These are phyloP conservation scores for Aleurites moluccanus DNA, from an alignment of 441 rosid genomes.

Conservation along the genomic window DNA sequence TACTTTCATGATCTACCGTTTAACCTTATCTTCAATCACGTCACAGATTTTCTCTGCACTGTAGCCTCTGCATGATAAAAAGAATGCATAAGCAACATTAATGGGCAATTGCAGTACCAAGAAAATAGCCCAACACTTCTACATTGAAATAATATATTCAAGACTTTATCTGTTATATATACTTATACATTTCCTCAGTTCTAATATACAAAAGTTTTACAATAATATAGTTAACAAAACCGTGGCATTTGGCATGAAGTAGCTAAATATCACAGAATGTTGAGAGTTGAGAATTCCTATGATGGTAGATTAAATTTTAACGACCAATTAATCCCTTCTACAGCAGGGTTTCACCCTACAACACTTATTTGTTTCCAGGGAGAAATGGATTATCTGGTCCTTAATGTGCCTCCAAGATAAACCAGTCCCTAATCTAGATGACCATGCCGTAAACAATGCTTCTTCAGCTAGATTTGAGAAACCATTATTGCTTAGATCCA, in stretches of 20 bases:
- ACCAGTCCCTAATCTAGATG: slow-evolving; percentile 49
- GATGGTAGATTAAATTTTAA: not conserved
- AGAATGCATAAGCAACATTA: no score
- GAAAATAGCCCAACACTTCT: not conserved
- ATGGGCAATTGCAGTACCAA: not conserved
- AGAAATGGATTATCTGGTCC: slow-evolving; percentile 61
- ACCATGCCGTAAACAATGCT: slow-evolving; percentile 62
- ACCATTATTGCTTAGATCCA: slow-evolving; percentile 79
- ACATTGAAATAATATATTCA: not conserved
- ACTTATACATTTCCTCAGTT: not conserved
- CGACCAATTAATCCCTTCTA: slow-evolving; percentile 47
- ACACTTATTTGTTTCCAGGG: slow-evolving; percentile 50
- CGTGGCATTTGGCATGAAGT: not conserved
- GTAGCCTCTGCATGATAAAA: no score
- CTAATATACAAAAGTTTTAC: not conserved
- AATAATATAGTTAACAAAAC: not conserved
- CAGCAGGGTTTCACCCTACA: slow-evolving; percentile 74
- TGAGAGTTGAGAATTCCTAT: not conserved
- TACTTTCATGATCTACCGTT: not conserved
- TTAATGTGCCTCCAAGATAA: slow-evolving; percentile 53
- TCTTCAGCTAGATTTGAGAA: slow-evolving; percentile 48
- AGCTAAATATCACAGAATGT: not conserved
- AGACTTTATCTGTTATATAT: not conserved
- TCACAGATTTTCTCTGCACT: no score
- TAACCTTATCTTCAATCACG: not conserved